phyloP scores from a whole-genome alignment of 495 filamentous ascomycete genomes.

The Talaromyces nanjingensis region DNA sequence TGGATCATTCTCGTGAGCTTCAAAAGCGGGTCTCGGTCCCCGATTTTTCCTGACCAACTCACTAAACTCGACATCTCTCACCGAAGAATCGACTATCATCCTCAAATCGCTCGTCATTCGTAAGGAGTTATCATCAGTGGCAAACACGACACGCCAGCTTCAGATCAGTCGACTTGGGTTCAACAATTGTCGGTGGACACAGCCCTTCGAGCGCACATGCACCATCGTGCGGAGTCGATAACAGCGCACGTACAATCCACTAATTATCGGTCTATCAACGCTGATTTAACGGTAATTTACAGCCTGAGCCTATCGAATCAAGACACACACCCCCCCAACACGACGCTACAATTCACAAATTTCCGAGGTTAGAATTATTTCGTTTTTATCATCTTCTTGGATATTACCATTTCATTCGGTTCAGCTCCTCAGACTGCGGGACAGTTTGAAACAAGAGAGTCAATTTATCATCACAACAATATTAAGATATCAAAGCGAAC shows the following conservation, averaged over 20 bases:
- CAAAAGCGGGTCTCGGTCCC: background rate
- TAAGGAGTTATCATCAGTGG: background rate
- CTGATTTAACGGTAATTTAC: background rate
- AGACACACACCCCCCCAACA: background rate
- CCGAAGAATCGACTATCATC: background rate
- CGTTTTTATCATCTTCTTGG: background rate
- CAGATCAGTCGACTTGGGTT: background rate
- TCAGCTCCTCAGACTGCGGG: constrained; percentile 2
- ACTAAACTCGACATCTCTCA: background rate
- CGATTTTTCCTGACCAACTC: background rate
- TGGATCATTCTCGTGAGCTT: background rate
- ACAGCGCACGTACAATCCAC: background rate
- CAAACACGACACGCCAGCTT: background rate
- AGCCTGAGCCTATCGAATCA: background rate
- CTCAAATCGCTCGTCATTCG: background rate
- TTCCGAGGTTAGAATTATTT: background rate
- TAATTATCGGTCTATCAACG: background rate
- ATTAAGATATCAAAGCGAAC: background rate
- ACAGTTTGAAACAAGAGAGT: background rate
- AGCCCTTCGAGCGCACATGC: background rate
- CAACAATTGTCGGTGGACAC: background rate
- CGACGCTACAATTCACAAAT: background rate
- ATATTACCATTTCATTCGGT: background rate
- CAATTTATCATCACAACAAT: background rate
- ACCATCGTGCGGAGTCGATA: background rate